phyloP scores from a whole-genome alignment of 2,329 filamentous ascomycete genomes.

The Sordariomycetes sp. region DNA sequence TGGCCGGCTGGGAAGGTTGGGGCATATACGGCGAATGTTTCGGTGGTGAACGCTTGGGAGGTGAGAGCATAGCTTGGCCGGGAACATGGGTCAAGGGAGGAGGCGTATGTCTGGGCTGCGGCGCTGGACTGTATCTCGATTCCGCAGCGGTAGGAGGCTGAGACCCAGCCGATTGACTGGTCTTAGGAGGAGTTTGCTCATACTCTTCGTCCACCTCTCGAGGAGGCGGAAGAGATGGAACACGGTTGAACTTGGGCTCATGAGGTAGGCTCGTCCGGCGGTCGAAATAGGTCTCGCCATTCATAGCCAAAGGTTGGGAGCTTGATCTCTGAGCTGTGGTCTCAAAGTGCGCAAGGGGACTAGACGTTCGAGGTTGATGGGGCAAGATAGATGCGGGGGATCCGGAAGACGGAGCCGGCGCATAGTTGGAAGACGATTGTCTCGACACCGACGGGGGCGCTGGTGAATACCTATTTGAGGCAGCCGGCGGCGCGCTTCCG shows the following conservation, averaged over 20 bases:
- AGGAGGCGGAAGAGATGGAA: constrained; percentile 49
- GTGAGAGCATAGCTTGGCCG: constrained; percentile 36
- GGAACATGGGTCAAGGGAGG: constrained; percentile 20
- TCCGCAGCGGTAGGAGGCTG: constrained; percentile 14
- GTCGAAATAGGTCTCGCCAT: constrained; percentile 32
- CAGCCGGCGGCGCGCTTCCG: constrained; percentile 24
- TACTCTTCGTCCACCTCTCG: constrained; percentile 52
- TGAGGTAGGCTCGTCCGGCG: constrained; percentile 41
- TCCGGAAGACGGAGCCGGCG: constrained; percentile 18
- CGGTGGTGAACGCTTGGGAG: constrained; percentile 40
- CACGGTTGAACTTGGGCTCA: constrained; percentile 41
- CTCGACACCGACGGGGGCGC: constrained; percentile 28
- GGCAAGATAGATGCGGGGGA: constrained; percentile 36
- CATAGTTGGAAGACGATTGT: constrained; percentile 27
- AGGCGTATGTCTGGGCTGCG: constrained; percentile 32
- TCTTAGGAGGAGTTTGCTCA: constrained; percentile 13
- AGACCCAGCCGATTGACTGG: not conserved
- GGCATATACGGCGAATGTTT: constrained; percentile 34
- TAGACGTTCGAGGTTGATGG: constrained; percentile 55
- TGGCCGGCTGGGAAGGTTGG: constrained; percentile 15
- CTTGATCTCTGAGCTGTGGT: constrained; percentile 29
- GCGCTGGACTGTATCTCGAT: constrained; percentile 26
- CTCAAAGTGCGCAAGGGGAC: constrained; percentile 55
- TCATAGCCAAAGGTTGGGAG: constrained; percentile 8
- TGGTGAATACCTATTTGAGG: constrained; percentile 42